Evolutionary conservation across 2,329 filamentous ascomycete species (phyloP).

Genomic region (Chaetomiaceae sp.): DNA sequence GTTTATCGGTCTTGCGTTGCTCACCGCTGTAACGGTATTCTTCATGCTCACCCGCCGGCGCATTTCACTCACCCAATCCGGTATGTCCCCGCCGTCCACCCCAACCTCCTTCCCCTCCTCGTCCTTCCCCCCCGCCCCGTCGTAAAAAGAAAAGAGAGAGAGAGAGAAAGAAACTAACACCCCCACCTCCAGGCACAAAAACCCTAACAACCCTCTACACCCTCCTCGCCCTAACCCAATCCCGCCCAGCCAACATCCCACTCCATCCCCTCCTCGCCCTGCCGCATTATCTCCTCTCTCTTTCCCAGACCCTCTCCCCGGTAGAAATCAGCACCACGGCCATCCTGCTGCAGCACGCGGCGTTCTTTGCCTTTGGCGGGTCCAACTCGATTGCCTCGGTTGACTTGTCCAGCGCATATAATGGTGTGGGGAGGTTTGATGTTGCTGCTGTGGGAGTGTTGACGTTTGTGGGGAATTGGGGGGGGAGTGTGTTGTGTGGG

Average conservation of each 20-base stretch:
- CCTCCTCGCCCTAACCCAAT: conserved; percentile 81
- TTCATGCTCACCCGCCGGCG: conserved; percentile 31
- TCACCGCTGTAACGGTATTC: conserved; percentile 37
- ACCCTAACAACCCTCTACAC: conserved; percentile 66
- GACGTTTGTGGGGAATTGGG: conserved; percentile 88
- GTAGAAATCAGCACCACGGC: conserved; percentile 63
- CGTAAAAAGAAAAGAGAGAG: conserved; percentile 15
- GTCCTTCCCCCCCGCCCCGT: conserved; percentile 12
- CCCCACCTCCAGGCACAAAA: conserved; percentile 29
- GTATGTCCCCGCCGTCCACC: conserved; percentile 24
- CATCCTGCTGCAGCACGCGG: conserved; percentile 71
- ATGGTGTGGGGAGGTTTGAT: conserved; percentile 79
- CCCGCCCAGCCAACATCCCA: conserved; percentile 77
- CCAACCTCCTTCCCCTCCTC: conserved; percentile 3
- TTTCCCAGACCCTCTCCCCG: conserved; percentile 37
- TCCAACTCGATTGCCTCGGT: conserved; percentile 95
- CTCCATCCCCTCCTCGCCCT: conserved; percentile 72
- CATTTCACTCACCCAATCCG: conserved; percentile 25
- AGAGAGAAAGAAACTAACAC: conserved; percentile 25
- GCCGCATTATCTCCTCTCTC: conserved; percentile 46
- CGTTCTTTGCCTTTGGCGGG: conserved; percentile 87
- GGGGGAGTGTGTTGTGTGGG: conserved; percentile 83
- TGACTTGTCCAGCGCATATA: conserved; percentile 91
- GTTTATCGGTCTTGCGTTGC: conserved; percentile 43
- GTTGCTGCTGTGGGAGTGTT: conserved; percentile 74